phyloP scores from a whole-genome alignment of 176 grass and related monocot species.

The Hordeum vulgare region DNA sequence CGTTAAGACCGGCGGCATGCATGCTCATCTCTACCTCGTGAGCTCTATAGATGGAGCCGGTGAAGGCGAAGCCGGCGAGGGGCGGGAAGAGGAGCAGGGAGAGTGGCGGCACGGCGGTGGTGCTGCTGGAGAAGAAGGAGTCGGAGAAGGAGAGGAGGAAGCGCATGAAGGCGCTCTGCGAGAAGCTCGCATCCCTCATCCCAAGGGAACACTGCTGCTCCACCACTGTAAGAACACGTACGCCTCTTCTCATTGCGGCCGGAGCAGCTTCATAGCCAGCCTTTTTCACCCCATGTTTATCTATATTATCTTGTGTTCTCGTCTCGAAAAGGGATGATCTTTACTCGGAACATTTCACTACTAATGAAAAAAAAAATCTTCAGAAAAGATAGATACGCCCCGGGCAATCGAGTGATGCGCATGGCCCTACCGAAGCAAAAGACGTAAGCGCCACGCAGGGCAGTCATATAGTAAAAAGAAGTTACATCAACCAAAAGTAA shows the following conservation, averaged over 20 bases:
- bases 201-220: conserved; percentile 31
- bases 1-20: background rate
- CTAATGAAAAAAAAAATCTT: no score
- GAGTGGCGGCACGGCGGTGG: background rate
- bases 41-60: background rate
- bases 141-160: conserved; percentile 57
- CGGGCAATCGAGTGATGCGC: no score
- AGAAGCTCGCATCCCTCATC: conserved; percentile 62
- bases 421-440: background rate
- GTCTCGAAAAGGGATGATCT: no score
- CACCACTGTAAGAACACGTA: background rate
- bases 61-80: background rate
- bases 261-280: background rate
- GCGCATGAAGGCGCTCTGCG: conserved; percentile 61
- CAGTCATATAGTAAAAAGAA: background rate
- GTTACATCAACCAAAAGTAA: background rate
- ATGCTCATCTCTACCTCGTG: background rate
- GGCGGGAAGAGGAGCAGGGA: background rate
- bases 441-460: no score
- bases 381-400: background rate
- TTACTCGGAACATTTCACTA: background rate
- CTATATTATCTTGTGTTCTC: no score
- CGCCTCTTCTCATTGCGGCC: background rate
- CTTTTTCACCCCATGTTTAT: background rate
- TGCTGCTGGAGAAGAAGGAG: conserved; percentile 50